Conservation (phyloP, 2,329 filamentous ascomycete species). For the Setomelanomma holmii region DNA sequence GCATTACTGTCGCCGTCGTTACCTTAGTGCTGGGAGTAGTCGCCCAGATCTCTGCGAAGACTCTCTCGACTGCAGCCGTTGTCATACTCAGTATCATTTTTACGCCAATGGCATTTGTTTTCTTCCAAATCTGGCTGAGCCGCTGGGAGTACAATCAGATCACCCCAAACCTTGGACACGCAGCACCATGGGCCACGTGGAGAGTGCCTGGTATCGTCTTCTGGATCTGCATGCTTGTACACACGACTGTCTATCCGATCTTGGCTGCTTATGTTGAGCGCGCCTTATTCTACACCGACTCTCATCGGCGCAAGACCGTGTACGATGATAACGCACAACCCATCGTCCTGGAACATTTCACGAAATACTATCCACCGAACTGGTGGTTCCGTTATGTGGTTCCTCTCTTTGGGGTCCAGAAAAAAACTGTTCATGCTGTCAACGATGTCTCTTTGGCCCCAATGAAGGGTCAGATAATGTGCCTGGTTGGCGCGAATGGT, state of each 20-base stretch:
- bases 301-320: constrained; percentile 55
- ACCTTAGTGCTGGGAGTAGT: constrained; percentile 78
- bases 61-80: constrained; percentile 67
- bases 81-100: constrained; percentile 75
- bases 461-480: constrained; percentile 78
- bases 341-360: constrained; percentile 73
- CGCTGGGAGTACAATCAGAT: constrained; percentile 71
- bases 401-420: constrained; percentile 49
- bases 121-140: constrained; percentile 76
- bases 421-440: constrained; percentile 75
- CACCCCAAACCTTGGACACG: constrained; percentile 65
- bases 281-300: constrained; percentile 73
- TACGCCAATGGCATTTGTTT: constrained; percentile 83
- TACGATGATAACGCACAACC: constrained; percentile 51
- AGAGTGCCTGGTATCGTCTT: constrained; percentile 73
- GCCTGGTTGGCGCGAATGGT: constrained; percentile 78
- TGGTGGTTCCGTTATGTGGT: constrained; percentile 59
- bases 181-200: constrained; percentile 65
- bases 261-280: constrained; percentile 76
- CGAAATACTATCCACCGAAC: constrained; percentile 75
- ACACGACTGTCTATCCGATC: constrained; percentile 77
- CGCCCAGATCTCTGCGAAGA: constrained; percentile 70
- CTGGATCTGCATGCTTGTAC: constrained; percentile 76
- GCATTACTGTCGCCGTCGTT: constrained; percentile 74
- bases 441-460: constrained; percentile 72